phyloP scores from a whole-genome alignment of 129 eudicot species.

The Saussurea involucrata region DNA sequence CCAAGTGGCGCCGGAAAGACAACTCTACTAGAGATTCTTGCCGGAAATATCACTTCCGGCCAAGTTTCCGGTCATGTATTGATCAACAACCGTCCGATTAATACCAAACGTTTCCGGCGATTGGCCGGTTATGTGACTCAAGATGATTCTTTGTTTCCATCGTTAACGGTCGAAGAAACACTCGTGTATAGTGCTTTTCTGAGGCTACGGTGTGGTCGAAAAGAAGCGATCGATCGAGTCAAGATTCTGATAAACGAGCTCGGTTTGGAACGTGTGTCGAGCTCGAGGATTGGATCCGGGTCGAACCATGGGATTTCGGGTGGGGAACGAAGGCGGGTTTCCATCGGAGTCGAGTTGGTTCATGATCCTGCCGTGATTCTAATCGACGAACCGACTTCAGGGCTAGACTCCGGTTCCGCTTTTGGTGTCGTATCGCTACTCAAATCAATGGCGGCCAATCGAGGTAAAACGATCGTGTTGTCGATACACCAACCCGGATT shows the following conservation, averaged over 20 bases:
- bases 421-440: slow-evolving; percentile 66
- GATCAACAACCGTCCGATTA: slow-evolving; percentile 46
- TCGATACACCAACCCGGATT: slow-evolving; percentile 95
- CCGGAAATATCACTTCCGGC: slow-evolving; percentile 46
- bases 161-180: slow-evolving; percentile 84
- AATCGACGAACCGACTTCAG: slow-evolving; percentile 92
- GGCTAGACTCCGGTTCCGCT: slow-evolving; percentile 82
- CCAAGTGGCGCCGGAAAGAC: slow-evolving; percentile 92
- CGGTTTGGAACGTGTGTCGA: slow-evolving; percentile 57
- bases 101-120: slow-evolving; percentile 43
- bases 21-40: slow-evolving; percentile 64
- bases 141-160: slow-evolving; percentile 79
- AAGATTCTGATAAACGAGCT: slow-evolving; percentile 60
- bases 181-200: slow-evolving; percentile 73
- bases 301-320: slow-evolving; percentile 82
- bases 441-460: slow-evolving; percentile 48
- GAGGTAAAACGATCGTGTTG: slow-evolving; percentile 64
- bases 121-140: slow-evolving; percentile 79
- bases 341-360: slow-evolving; percentile 87
- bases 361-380: slow-evolving; percentile 74
- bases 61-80: slow-evolving; percentile 65
- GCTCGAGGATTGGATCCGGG: slow-evolving; percentile 59
- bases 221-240: slow-evolving; percentile 48
- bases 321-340: slow-evolving; percentile 81
- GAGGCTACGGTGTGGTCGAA: slow-evolving; percentile 51